These are phyloP conservation scores for Erodium texanum DNA, from an alignment of 441 rosid species.

Conservation along the genomic window DNA sequence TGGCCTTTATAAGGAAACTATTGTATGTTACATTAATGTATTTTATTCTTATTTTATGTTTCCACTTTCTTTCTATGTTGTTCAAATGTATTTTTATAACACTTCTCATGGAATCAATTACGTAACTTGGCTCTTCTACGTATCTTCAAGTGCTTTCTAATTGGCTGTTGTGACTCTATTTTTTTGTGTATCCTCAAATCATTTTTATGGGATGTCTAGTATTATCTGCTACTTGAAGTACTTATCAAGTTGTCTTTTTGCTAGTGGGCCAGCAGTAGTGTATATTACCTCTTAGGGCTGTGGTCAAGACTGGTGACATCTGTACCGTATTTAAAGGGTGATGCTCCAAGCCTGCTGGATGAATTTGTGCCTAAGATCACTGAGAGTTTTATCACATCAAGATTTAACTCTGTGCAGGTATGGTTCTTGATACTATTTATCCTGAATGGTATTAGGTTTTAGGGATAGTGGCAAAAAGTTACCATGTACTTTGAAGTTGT, in stretches of 20 bases:
- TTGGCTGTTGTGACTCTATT: too few species aligned
- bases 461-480: too few species aligned
- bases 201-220: slow-evolving; percentile 8
- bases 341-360: slow-evolving; percentile 95
- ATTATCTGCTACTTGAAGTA: slow-evolving; percentile 10
- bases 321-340: slow-evolving; percentile 89
- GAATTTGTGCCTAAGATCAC: slow-evolving; percentile 97
- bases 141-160: not conserved
- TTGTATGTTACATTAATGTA: not conserved
- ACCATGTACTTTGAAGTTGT: too few species aligned
- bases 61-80: not conserved
- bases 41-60: not conserved
- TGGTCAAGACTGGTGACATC: slow-evolving; percentile 98
- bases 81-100: not conserved
- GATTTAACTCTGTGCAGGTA: slow-evolving; percentile 96
- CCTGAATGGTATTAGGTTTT: not conserved
- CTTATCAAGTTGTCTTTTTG: slow-evolving; percentile 20
- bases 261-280: slow-evolving; percentile 99
- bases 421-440: not conserved
- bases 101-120: not conserved
- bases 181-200: not conserved
- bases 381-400: slow-evolving; percentile 89
- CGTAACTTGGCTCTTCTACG: not conserved
- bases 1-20: not conserved
- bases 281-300: slow-evolving; percentile 86